Evolutionary conservation across 306 rosid species (phyloP), one percentile per base, ranked within the genome.

Genomic region (Citrullus mucosospermus): DNA sequence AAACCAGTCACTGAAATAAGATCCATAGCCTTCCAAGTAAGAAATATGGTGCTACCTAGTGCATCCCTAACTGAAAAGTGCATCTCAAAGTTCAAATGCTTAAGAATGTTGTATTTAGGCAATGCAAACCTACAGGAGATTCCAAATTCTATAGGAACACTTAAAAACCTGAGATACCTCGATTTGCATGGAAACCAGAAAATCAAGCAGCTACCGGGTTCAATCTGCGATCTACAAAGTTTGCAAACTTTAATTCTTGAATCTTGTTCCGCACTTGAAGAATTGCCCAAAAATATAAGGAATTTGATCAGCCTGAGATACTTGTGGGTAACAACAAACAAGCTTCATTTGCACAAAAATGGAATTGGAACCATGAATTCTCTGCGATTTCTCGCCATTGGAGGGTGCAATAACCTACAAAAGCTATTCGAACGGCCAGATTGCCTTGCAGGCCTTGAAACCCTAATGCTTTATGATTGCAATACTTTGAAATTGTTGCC

Each of bases 221-320:
- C 79, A 32, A 76, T 76, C n/a, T 76, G 79, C 14, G 6, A 57
- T 32, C 53, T 76, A n/a, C 79, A 76, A 11, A 76, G 66, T 13
- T n/a, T 76, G 53, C 79, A 56, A 38, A 76, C 79, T 50, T 56
- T 76, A 13, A 54, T 76, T 8, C 79, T 76, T 6, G 65, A 15
- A 3, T 54, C 51, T 10, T 76, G 79, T 54, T 38, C 50, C 6
- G 51, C 39, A 57, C 68, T 76, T 13, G 55, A 56, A 76, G 68
- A 57, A 13, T 39, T 76, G 51, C 79, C 79, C 5, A 36, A 38
- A 0, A 55, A 76, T 25, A 53, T 74, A 30, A 30, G 16, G 30
- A 74, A 74, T 53, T n/a, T 74, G 61, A 54, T 74, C 78, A 53
- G 62, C 62, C 78, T 74, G 4, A 50, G 43, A 74, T 74, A 74